Conservation (phyloP, 106 monocot genomes). For the Dendrobium catenatum region DNA sequence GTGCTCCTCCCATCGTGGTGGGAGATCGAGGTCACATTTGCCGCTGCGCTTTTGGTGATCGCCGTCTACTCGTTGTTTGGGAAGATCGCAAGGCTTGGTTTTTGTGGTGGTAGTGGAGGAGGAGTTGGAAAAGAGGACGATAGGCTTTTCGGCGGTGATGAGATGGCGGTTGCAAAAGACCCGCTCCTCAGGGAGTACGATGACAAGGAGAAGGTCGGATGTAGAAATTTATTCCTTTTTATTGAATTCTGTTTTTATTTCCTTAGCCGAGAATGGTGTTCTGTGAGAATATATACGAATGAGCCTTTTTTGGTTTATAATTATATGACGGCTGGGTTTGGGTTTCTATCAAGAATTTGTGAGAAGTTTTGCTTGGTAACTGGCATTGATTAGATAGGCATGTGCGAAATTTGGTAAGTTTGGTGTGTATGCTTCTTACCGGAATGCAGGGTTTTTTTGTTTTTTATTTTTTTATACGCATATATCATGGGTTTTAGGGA, state of each 20-base stretch:
- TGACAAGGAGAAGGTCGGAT: slow-evolving; percentile 57
- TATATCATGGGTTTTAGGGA: background rate
- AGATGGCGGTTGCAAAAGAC: background rate
- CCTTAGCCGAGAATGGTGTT: background rate
- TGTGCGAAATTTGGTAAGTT: no score
- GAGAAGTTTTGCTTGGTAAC: background rate
- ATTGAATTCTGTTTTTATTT: background rate
- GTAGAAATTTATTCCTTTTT: background rate
- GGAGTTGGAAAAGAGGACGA: slow-evolving; percentile 1
- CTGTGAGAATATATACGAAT: background rate
- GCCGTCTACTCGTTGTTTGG: slow-evolving; percentile 31
- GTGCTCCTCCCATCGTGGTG: slow-evolving; percentile 58
- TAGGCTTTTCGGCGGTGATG: slow-evolving; percentile 1
- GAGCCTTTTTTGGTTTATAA: background rate
- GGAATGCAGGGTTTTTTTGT: background rate
- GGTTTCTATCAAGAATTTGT: background rate
- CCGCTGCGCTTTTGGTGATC: slow-evolving; percentile 49
- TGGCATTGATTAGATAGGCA: background rate
- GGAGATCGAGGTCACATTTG: slow-evolving; percentile 67
- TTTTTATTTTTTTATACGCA: background rate
- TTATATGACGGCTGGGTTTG: background rate
- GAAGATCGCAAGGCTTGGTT: background rate
- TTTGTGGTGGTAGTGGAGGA: background rate
- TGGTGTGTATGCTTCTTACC: background rate
- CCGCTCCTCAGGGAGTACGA: slow-evolving; percentile 20